A percentile compares a stretch with the other conserved stretches of the same genome.
Evolutionary conservation across 352 stramenopile species (phyloP).

Genomic region (Pilasporangium apinafurcum): DNA sequence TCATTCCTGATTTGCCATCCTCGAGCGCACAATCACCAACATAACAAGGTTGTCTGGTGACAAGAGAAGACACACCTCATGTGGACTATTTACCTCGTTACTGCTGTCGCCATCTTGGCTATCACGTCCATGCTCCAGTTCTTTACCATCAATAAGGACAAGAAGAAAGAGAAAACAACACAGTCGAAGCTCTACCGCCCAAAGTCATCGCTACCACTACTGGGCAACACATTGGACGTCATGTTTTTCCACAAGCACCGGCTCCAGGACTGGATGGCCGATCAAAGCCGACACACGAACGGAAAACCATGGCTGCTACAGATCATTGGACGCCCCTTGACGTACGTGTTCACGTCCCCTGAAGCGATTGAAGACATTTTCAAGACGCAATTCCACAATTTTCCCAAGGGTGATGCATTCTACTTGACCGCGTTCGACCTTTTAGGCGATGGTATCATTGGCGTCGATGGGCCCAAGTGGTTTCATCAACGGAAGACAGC

Average conservation of each 20-base stretch:
- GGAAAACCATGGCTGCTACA: conserved; percentile 20
- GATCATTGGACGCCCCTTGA: conserved; percentile 11
- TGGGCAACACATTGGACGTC: conserved; percentile 15
- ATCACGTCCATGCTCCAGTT: too few relatives aligned
- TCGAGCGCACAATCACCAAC: too few relatives aligned
- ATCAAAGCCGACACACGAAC: conserved; percentile 10
- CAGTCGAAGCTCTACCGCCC: too few relatives aligned
- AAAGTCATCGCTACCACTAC: background rate
- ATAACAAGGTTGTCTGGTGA: too few relatives aligned
- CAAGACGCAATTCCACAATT: conserved; percentile 24
- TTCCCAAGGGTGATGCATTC: conserved; percentile 26
- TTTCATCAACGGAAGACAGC: conserved; percentile 40
- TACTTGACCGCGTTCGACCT: conserved; percentile 21
- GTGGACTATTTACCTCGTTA: too few relatives aligned
- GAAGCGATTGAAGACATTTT: conserved; percentile 29
- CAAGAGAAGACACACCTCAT: too few relatives aligned
- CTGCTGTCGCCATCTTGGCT: too few relatives aligned
- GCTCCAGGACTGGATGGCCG: conserved; percentile 23
- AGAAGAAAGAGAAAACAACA: too few relatives aligned
- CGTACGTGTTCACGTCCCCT: conserved; percentile 15
- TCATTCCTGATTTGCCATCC: too few relatives aligned
- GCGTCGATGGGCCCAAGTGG: conserved; percentile 28
- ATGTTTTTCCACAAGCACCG: conserved; percentile 9
- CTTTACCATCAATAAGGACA: too few relatives aligned
- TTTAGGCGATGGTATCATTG: conserved; percentile 31